Conservation (phyloP, 371 early-diverging fungal genomes). For the Rhizomucor pusillus region DNA sequence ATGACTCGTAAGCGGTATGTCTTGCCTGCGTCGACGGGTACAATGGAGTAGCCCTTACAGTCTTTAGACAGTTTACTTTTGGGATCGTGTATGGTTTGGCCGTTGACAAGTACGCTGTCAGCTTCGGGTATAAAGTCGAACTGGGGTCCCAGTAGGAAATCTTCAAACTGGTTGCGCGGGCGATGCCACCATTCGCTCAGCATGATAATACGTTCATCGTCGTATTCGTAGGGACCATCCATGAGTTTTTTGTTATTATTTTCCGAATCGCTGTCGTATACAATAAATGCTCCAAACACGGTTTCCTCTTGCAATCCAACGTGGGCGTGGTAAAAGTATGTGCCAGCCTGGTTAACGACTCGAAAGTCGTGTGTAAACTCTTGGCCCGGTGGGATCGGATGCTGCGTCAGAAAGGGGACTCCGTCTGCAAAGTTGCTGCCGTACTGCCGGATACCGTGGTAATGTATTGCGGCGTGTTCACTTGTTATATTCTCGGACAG, state of each 20-base stretch:
- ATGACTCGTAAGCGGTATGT: conserved; percentile 40
- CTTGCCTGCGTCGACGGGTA: conserved; percentile 25
- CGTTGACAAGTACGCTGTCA: conserved; percentile 44
- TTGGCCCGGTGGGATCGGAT: conserved; percentile 47
- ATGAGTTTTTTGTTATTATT: no score
- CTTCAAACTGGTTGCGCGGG: conserved; percentile 24
- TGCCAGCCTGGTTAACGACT: conserved; percentile 44
- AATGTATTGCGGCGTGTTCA: conserved; percentile 28
- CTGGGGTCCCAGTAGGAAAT: conserved; percentile 26
- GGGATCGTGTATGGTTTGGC: conserved; percentile 22
- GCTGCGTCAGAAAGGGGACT: conserved; percentile 54
- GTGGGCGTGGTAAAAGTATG: conserved; percentile 53
- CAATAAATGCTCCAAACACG: conserved; percentile 45
- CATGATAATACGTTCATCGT: conserved; percentile 39
- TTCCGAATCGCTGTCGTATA: conserved; percentile 33
- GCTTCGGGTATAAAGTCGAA: conserved; percentile 38
- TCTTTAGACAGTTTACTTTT: conserved; percentile 5
- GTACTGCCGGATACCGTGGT: conserved; percentile 39
- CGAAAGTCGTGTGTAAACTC: conserved; percentile 49
- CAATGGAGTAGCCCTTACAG: conserved; percentile 32
- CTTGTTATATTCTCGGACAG: conserved; percentile 5
- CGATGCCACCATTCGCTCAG: conserved; percentile 53
- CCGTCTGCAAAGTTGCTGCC: conserved; percentile 44
- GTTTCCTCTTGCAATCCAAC: conserved; percentile 38
- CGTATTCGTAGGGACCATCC: conserved; percentile 14